phyloP scores from a whole-genome alignment of 2,329 filamentous ascomycete genomes.

The Colletotrichum lindemuthianum region DNA sequence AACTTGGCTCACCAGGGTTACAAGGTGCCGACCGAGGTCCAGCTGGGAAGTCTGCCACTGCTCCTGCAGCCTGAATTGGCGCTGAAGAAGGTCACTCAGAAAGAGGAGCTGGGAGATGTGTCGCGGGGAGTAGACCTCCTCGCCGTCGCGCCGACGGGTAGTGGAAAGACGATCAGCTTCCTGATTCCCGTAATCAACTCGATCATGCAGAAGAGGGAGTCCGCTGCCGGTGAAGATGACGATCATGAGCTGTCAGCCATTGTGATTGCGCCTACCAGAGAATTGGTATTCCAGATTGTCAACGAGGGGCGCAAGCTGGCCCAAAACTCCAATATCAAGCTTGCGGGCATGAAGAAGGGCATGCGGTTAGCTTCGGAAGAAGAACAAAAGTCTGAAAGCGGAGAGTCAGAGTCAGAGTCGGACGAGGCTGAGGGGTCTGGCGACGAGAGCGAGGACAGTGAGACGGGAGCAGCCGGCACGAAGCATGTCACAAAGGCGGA shows the following conservation, averaged over 20 bases:
- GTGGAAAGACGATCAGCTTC: slow-evolving; percentile 95
- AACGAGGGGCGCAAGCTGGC: slow-evolving; percentile 88
- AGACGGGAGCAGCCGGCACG: slow-evolving; percentile 37
- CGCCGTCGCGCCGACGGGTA: slow-evolving; percentile 92
- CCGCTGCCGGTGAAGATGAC: slow-evolving; percentile 48
- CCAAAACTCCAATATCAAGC: slow-evolving; percentile 78
- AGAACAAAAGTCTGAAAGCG: slow-evolving; percentile 43
- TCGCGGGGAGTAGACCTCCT: slow-evolving; percentile 74
- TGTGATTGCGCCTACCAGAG: slow-evolving; percentile 82
- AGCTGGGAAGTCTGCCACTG: slow-evolving; percentile 85
- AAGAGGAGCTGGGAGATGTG: slow-evolving; percentile 44
- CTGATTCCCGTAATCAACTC: slow-evolving; percentile 86
- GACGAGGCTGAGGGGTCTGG: slow-evolving; percentile 49
- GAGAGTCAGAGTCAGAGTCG: slow-evolving; percentile 36
- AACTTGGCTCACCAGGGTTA: slow-evolving; percentile 91
- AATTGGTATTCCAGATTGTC: slow-evolving; percentile 81
- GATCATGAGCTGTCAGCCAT: slow-evolving; percentile 70
- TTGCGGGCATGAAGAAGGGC: slow-evolving; percentile 86
- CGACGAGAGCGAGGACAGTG: slow-evolving; percentile 49
- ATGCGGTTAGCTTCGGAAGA: slow-evolving; percentile 62
- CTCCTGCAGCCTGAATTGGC: slow-evolving; percentile 70
- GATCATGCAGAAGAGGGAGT: slow-evolving; percentile 68
- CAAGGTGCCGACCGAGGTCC: slow-evolving; percentile 89
- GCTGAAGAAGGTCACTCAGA: slow-evolving; percentile 50
- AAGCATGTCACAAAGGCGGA: slow-evolving; percentile 75